Conservation (phyloP, 1,284 basidiomycete species). For the Sanguinoderma infundibulare region DNA sequence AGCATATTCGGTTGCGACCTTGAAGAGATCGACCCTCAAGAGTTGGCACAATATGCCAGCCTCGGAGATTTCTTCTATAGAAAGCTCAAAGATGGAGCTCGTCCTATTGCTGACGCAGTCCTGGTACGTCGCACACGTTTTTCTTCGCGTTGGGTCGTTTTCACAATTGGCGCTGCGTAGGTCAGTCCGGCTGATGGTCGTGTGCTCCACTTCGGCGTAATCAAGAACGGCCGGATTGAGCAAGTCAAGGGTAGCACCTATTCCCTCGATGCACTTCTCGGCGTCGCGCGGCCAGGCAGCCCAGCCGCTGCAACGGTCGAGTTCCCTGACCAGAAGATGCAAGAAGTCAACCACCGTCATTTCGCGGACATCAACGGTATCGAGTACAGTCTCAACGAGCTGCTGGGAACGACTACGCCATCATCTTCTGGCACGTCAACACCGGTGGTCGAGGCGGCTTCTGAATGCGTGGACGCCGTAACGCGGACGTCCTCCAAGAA, state of each 20-base stretch:
- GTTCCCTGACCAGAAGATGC: conserved; percentile 53
- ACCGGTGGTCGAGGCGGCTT: conserved; percentile 24
- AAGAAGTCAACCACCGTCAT: conserved; percentile 78
- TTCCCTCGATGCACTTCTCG: conserved; percentile 91
- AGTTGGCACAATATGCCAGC: conserved; percentile 81
- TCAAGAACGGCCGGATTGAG: conserved; percentile 84
- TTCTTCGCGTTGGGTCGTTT: not conserved
- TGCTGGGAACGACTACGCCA: conserved; percentile 60
- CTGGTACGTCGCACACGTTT: conserved; percentile 56
- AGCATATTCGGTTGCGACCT: conserved; percentile 93
- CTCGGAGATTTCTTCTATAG: conserved; percentile 97
- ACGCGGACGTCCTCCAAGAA: conserved; percentile 45
- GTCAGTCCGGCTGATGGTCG: conserved; percentile 95
- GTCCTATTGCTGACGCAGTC: conserved; percentile 80
- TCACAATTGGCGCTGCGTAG: conserved; percentile 38
- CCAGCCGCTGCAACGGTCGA: conserved; percentile 45
- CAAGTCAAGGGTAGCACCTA: conserved; percentile 99
- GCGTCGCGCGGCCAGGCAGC: conserved; percentile 56
- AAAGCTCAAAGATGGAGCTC: conserved; percentile 79
- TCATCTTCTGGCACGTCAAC: conserved; percentile 35
- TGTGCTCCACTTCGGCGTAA: conserved; percentile 91
- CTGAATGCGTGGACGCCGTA: conserved; percentile 10
- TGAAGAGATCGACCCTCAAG: conserved; percentile 84
- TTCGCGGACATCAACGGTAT: conserved; percentile 99
- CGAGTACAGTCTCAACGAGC: conserved; percentile 88